These are phyloP conservation scores for Rubia peregrina DNA, from an alignment of 305 asterid species.

Conservation along the genomic window DNA sequence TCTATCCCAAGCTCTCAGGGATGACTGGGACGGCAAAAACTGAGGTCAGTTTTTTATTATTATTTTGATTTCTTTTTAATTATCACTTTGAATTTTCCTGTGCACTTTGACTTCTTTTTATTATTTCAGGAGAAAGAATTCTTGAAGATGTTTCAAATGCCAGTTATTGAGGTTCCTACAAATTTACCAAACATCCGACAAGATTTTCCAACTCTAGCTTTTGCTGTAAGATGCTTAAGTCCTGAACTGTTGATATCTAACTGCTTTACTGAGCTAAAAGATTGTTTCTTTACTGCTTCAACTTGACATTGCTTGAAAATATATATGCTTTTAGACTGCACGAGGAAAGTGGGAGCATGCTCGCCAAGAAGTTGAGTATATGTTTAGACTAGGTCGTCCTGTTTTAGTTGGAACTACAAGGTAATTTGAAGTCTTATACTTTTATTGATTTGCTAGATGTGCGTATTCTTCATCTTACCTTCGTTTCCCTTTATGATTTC, in stretches of 20 bases:
- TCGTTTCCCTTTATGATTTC: not conserved
- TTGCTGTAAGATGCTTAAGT: conserved; percentile 61
- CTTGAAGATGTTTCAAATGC: conserved; percentile 84
- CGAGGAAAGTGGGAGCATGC: conserved; percentile 90
- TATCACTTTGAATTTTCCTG: not conserved
- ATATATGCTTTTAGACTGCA: conserved; percentile 54
- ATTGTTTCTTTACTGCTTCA: not conserved
- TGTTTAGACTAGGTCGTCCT: conserved; percentile 90
- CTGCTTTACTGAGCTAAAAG: not conserved
- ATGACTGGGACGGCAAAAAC: conserved; percentile 99
- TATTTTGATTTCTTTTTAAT: not conserved
- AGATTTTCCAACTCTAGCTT: conserved; percentile 89
- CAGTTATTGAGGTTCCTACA: conserved; percentile 96
- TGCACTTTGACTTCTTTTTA: not conserved
- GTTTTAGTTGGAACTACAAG: conserved; percentile 97
- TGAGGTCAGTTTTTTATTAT: conserved; percentile 43
- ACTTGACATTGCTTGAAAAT: conserved; percentile 25
- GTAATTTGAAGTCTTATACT: conserved; percentile 36
- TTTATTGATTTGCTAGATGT: conserved; percentile 6
- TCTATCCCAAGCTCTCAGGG: conserved; percentile 98
- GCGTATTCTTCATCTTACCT: not conserved
- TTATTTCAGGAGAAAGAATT: conserved; percentile 83
- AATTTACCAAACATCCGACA: conserved; percentile 81
- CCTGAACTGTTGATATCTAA: conserved; percentile 3
- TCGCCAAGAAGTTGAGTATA: conserved; percentile 76